These are phyloP conservation scores for Fusarium aywerte DNA, from an alignment of 2,329 filamentous ascomycete species.

Conservation along the genomic window DNA sequence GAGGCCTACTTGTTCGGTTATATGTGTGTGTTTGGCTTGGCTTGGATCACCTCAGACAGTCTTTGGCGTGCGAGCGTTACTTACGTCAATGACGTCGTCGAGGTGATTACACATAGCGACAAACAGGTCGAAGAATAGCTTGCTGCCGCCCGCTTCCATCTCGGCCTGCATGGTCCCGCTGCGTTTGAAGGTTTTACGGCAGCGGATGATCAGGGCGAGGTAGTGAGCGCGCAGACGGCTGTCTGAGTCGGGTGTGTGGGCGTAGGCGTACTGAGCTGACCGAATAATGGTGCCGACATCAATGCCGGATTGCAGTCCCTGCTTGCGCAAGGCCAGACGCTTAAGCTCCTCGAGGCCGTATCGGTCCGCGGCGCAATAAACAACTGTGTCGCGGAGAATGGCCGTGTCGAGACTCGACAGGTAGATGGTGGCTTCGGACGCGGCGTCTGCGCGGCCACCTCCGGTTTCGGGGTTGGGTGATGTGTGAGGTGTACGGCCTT, in stretches of 20 bases:
- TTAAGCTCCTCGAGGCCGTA: conserved; percentile 95
- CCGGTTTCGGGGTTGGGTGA: conserved; percentile 63
- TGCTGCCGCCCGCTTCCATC: conserved; percentile 91
- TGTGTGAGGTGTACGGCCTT: conserved; percentile 55
- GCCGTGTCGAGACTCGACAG: conserved; percentile 78
- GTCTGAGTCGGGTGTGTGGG: conserved; percentile 92
- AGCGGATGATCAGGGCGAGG: conserved; percentile 95
- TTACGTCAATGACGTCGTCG: conserved; percentile 91
- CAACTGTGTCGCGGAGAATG: conserved; percentile 89
- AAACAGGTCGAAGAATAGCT: conserved; percentile 98
- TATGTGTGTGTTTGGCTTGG: conserved; percentile 23
- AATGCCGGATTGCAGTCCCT: conserved; percentile 91
- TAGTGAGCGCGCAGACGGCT: conserved; percentile 95
- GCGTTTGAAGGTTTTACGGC: conserved; percentile 96
- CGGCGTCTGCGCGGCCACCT: conserved; percentile 59
- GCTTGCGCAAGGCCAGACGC: conserved; percentile 89
- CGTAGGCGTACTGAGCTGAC: conserved; percentile 94
- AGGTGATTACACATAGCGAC: conserved; percentile 98
- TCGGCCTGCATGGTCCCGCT: conserved; percentile 99
- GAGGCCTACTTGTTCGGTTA: conserved; percentile 37
- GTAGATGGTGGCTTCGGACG: conserved; percentile 69
- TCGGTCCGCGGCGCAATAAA: conserved; percentile 92
- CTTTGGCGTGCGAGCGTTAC: conserved; percentile 71
- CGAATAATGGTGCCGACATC: conserved; percentile 91
- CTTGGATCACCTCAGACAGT: conserved; percentile 59